These are phyloP conservation scores for Primulina tabacum DNA, from an alignment of 257 asterid species.

Conservation along the genomic window DNA sequence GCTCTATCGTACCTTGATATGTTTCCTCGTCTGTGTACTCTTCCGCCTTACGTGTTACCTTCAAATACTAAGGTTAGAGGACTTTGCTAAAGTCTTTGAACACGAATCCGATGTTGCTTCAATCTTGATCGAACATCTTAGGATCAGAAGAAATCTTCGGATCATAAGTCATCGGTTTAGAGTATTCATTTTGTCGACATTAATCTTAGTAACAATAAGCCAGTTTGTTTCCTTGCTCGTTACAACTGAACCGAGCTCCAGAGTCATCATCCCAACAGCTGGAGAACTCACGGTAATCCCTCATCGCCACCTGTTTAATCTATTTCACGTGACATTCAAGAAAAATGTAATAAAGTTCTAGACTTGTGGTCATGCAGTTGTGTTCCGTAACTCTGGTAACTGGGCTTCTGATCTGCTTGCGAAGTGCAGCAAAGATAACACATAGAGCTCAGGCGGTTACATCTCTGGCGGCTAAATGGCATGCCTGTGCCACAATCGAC, in stretches of 20 bases:
- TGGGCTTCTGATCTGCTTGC: conserved; percentile 77
- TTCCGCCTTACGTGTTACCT: conserved; percentile 78
- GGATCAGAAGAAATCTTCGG: conserved; percentile 75
- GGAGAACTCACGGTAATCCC: conserved; percentile 78
- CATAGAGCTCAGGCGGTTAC: conserved; percentile 79
- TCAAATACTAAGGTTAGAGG: conserved; percentile 73
- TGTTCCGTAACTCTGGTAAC: conserved; percentile 76
- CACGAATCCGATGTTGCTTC: conserved; percentile 61
- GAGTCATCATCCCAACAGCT: conserved; percentile 48
- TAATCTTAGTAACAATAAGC: conserved; percentile 71
- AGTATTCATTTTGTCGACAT: conserved; percentile 56
- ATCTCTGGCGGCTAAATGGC: conserved; percentile 89
- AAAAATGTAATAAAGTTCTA: no score
- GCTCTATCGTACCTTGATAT: conserved; percentile 75
- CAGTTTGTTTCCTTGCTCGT: conserved; percentile 71
- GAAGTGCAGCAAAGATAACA: conserved; percentile 91
- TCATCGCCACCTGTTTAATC: background rate
- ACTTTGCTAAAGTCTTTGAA: conserved; percentile 75
- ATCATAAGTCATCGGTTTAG: conserved; percentile 88
- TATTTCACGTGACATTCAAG: background rate
- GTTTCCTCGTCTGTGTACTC: conserved; percentile 77
- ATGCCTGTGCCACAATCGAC: conserved; percentile 71
- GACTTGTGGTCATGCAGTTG: conserved; percentile 43
- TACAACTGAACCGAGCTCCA: conserved; percentile 52
- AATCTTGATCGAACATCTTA: conserved; percentile 73